Evolutionary conservation across 164 flowering plant species (phyloP).

Genomic region (Saururus chinensis): DNA sequence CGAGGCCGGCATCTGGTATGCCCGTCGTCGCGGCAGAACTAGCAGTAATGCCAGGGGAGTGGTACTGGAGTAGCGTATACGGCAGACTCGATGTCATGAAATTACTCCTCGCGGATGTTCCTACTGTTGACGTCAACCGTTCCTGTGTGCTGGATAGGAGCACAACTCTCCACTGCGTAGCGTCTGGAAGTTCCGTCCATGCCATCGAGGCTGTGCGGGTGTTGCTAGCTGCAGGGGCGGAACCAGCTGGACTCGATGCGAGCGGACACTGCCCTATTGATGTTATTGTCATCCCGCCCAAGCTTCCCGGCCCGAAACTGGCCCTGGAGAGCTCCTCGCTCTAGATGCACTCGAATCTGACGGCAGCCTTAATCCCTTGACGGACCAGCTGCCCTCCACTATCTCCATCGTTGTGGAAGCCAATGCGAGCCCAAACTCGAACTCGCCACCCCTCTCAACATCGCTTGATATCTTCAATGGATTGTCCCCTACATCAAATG

Average conservation of each 20-base stretch:
- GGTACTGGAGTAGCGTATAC: conserved; percentile 75
- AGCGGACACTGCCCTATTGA: conserved; percentile 60
- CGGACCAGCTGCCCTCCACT: neutral
- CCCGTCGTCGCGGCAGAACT: too few relatives aligned
- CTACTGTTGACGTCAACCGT: conserved; percentile 54
- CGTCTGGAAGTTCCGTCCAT: conserved; percentile 71
- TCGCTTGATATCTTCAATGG: conserved; percentile 37
- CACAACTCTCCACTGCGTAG: conserved; percentile 94
- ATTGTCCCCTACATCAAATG: conserved; percentile 44
- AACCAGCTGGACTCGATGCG: conserved; percentile 45
- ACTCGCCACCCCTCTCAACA: conserved; percentile 48
- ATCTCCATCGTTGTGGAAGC: too few relatives aligned
- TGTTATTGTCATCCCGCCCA: conserved; percentile 62
- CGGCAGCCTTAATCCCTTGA: neutral
- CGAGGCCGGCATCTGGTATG: too few relatives aligned
- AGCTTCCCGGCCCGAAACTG: conserved; percentile 25
- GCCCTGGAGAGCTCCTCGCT: conserved; percentile 48
- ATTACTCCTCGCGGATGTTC: conserved; percentile 51
- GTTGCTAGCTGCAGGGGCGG: conserved; percentile 68
- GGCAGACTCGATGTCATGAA: too few relatives aligned
- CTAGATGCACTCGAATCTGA: neutral
- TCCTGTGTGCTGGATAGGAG: conserved; percentile 51
- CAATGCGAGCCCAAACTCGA: conserved; percentile 18
- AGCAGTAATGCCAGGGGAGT: conserved; percentile 81
- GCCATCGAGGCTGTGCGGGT: conserved; percentile 56